Percentiles rank a stretch among this genome's conserved stretches.
Conservation (phyloP, 768 basidiomycete species). For the Chalciporus sphaerocephalus region DNA sequence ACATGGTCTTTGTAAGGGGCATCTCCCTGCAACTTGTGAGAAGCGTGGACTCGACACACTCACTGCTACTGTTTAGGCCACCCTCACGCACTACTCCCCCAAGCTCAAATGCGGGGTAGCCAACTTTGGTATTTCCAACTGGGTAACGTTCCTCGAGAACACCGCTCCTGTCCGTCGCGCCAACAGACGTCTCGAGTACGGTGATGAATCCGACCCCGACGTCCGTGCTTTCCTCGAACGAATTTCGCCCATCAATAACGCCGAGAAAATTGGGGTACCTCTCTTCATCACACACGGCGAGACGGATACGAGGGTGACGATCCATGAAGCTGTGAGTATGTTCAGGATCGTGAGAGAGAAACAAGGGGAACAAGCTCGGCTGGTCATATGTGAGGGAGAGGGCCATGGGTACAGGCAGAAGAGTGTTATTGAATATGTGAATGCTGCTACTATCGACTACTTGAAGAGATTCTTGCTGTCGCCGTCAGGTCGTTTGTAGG, state of each 20-base stretch:
- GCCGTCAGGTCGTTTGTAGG: conserved; percentile 5
- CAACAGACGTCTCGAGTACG: conserved; percentile 37
- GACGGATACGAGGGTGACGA: conserved; percentile 36
- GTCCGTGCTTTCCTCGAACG: conserved; percentile 36
- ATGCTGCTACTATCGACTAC: conserved; percentile 38
- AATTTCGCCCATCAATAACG: conserved; percentile 38
- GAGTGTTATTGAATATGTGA: conserved; percentile 40
- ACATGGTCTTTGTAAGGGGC: conserved; percentile 37
- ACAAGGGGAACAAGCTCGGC: conserved; percentile 28
- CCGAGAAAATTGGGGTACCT: conserved; percentile 34
- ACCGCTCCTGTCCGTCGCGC: conserved; percentile 36
- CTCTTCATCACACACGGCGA: conserved; percentile 42
- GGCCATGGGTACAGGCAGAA: conserved; percentile 44
- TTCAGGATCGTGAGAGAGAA: conserved; percentile 29
- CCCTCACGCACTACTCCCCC: conserved; percentile 39
- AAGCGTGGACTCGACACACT: not conserved
- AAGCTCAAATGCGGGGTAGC: conserved; percentile 39
- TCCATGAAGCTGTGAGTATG: conserved; percentile 38
- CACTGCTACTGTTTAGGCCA: conserved; percentile 26
- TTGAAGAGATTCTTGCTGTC: conserved; percentile 34
- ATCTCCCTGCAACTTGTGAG: no score
- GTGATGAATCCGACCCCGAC: conserved; percentile 36
- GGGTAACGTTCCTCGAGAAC: conserved; percentile 40
- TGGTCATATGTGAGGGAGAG: conserved; percentile 40
- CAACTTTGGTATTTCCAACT: conserved; percentile 39